A percentile compares a stretch with the other conserved stretches of the same genome.
These are phyloP conservation scores for Pleurostoma richardsiae DNA, from an alignment of 2,329 filamentous ascomycete species.

Conservation along the genomic window DNA sequence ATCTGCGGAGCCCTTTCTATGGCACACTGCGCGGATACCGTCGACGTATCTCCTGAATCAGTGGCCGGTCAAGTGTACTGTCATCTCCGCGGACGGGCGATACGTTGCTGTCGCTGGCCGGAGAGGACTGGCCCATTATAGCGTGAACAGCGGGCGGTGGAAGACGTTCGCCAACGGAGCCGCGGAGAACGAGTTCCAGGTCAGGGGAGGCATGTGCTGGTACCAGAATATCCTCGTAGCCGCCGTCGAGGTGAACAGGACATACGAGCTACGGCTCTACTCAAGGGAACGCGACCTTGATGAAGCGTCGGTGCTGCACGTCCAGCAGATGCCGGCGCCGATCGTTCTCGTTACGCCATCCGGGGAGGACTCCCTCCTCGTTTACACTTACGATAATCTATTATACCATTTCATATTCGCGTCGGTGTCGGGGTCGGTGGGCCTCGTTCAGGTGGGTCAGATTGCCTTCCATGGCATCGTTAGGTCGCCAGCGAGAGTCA, in stretches of 20 bases:
- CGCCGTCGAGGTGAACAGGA: conserved; percentile 79
- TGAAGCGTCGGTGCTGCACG: conserved; percentile 66
- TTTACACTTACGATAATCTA: conserved; percentile 95
- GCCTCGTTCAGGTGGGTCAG: conserved; percentile 89
- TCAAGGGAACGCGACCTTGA: conserved; percentile 81
- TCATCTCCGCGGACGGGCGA: conserved; percentile 85
- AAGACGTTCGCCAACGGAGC: conserved; percentile 82
- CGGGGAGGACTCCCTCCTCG: conserved; percentile 88
- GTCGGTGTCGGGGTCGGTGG: conserved; percentile 61
- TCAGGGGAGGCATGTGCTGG: conserved; percentile 97
- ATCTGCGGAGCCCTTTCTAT: conserved; percentile 87
- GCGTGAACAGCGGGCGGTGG: conserved; percentile 89
- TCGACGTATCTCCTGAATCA: conserved; percentile 81
- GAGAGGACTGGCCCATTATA: conserved; percentile 90
- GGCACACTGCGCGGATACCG: conserved; percentile 88
- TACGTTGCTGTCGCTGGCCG: conserved; percentile 96
- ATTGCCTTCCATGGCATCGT: conserved; percentile 98
- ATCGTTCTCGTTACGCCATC: conserved; percentile 87
- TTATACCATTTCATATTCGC: conserved; percentile 93
- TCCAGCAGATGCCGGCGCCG: conserved; percentile 73
- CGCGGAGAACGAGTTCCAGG: conserved; percentile 84
- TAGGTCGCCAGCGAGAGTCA: conserved; percentile 83
- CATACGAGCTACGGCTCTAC: conserved; percentile 85
- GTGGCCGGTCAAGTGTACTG: conserved; percentile 85
- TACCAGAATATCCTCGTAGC: conserved; percentile 93